Percentiles rank a stretch among this genome's conserved stretches.
Evolutionary conservation across 2,329 filamentous ascomycete genomes (phyloP).

Genomic region (Arthrobotrys megalospora): DNA sequence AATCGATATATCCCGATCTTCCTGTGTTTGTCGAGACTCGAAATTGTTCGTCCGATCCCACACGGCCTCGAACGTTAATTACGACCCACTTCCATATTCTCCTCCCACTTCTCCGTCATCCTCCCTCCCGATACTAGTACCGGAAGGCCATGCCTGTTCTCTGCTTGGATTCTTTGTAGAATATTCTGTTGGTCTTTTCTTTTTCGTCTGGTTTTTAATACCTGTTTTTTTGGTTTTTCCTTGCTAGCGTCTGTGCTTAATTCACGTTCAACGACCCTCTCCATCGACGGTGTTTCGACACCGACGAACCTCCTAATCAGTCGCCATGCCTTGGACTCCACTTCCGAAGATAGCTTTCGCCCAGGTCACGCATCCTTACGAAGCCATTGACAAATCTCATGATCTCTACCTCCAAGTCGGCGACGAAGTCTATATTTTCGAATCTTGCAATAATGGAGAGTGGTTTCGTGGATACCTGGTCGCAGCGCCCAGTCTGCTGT

Average conservation of each 20-base stretch:
- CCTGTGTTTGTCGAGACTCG: neutral
- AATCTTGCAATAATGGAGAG: constrained; percentile 84
- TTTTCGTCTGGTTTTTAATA: constrained; percentile 14
- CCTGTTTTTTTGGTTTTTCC: constrained; percentile 6
- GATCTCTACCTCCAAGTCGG: constrained; percentile 97
- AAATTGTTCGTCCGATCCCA: neutral
- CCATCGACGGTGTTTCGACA: constrained; percentile 25
- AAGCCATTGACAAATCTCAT: constrained; percentile 81
- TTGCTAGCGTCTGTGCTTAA: constrained; percentile 20
- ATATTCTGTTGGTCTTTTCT: constrained; percentile 17
- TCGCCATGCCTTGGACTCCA: constrained; percentile 91
- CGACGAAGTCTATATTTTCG: constrained; percentile 98
- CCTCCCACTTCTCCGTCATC: neutral
- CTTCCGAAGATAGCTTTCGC: constrained; percentile 97
- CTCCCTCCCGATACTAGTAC: neutral
- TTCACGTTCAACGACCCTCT: constrained; percentile 12
- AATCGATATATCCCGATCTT: constrained; percentile 16
- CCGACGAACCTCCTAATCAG: constrained; percentile 64
- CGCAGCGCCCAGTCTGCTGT: constrained; percentile 90
- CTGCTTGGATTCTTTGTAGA: constrained; percentile 56
- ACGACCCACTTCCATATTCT: neutral
- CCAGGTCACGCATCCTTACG: constrained; percentile 94
- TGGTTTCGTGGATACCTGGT: constrained; percentile 98
- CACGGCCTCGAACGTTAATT: too few relatives aligned
- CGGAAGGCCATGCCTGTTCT: constrained; percentile 44